These are phyloP conservation scores for Emydomyces testavorans DNA, from an alignment of 2,329 filamentous ascomycete genomes.

Conservation along the genomic window DNA sequence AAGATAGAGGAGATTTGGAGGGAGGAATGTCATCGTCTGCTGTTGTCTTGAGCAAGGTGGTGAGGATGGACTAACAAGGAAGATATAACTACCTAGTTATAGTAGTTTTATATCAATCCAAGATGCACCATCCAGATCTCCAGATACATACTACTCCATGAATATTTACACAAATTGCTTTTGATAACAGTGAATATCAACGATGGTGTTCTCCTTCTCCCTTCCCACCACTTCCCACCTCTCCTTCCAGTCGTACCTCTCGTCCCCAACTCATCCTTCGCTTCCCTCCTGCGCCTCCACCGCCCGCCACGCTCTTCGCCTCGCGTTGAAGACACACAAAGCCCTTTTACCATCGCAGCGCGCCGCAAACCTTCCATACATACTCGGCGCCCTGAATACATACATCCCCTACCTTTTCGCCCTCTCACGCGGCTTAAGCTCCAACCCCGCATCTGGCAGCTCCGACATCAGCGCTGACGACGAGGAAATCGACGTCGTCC, in stretches of 20 bases:
- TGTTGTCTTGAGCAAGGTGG: no score
- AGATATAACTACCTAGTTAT: no score
- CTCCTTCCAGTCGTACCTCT: conserved; percentile 66
- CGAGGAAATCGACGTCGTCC: conserved; percentile 57
- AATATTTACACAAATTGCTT: not conserved
- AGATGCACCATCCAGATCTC: not conserved
- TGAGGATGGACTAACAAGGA: no score
- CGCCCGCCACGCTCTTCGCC: conserved; percentile 68
- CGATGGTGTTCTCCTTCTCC: conserved; percentile 80
- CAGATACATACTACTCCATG: not conserved
- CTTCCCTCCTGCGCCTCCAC: conserved; percentile 73
- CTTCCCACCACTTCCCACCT: conserved; percentile 84
- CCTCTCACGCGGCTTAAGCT: conserved; percentile 59
- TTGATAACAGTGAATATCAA: not conserved
- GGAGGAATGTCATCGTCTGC: no score
- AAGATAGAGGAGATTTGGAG: no score
- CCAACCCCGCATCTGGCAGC: conserved; percentile 28
- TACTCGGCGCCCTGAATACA: conserved; percentile 57
- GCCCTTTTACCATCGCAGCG: conserved; percentile 63
- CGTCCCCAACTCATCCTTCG: conserved; percentile 75
- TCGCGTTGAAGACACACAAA: conserved; percentile 80
- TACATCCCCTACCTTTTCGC: conserved; percentile 79
- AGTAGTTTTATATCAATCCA: no score
- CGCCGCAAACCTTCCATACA: conserved; percentile 54
- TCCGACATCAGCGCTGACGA: conserved; percentile 8